Conservation (phyloP, 1,284 basidiomycete species). For the Ustilago lituana region DNA sequence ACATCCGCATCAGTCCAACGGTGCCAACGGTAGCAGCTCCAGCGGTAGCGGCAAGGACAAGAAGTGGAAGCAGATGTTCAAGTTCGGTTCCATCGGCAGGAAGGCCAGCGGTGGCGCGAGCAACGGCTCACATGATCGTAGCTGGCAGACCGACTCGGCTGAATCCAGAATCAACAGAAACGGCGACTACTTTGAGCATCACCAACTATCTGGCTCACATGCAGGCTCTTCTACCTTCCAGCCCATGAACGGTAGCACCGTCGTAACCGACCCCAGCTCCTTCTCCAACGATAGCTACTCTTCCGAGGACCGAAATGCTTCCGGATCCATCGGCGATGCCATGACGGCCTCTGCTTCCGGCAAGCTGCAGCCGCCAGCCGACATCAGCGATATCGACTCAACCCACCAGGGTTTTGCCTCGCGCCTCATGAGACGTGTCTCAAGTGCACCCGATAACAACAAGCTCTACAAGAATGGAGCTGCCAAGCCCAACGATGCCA, state of each 20-base stretch:
- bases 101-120: constrained; percentile 39
- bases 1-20: constrained; percentile 12
- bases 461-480: constrained; percentile 75
- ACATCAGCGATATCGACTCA: constrained; percentile 33
- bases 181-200: constrained; percentile 29
- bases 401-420: constrained; percentile 35
- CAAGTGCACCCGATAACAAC: constrained; percentile 95
- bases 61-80: constrained; percentile 65
- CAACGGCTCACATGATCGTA: constrained; percentile 20
- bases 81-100: constrained; percentile 59
- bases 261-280: constrained; percentile 58
- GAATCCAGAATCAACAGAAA: constrained; percentile 24
- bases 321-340: constrained; percentile 35
- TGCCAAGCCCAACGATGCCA: constrained; percentile 15
- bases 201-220: constrained; percentile 20
- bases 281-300: constrained; percentile 60
- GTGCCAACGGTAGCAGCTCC: constrained; percentile 6
- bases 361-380: constrained; percentile 46
- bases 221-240: constrained; percentile 45
- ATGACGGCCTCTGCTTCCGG: constrained; percentile 42
- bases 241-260: constrained; percentile 54
- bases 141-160: constrained; percentile 35
- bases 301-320: constrained; percentile 44
- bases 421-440: constrained; percentile 79
- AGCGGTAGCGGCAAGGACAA: constrained; percentile 52